Conservation (phyloP, 148 eudicot species). For the Nyssa sinensis region DNA sequence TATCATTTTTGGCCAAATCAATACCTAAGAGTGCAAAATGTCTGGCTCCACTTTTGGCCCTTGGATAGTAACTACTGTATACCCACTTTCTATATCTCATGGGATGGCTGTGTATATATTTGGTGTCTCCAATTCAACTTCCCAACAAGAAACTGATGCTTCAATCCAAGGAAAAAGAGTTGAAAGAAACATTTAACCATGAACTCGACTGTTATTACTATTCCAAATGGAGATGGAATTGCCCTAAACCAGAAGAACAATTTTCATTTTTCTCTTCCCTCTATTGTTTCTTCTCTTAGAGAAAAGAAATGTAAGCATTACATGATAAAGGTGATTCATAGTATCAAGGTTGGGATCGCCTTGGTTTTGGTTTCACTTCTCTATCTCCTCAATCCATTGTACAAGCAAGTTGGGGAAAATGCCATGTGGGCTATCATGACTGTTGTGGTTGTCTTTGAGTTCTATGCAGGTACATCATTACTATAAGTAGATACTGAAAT, state of each 20-base stretch:
- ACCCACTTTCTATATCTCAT: constrained; percentile 16
- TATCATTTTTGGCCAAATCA: neutral
- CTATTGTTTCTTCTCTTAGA: constrained; percentile 23
- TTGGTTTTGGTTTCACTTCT: constrained; percentile 61
- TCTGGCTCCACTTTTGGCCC: constrained; percentile 1
- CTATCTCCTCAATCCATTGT: constrained; percentile 54
- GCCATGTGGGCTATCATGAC: constrained; percentile 83
- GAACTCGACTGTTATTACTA: constrained; percentile 26
- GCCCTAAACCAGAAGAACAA: constrained; percentile 22
- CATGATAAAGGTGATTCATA: constrained; percentile 39
- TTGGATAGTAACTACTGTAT: neutral
- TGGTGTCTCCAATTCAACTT: constrained; percentile 9
- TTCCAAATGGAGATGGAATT: constrained; percentile 22
- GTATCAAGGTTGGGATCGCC: constrained; percentile 60
- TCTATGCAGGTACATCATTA: constrained; percentile 49
- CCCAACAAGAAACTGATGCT: constrained; percentile 9
- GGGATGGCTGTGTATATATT: constrained; percentile 13
- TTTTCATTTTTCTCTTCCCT: constrained; percentile 8
- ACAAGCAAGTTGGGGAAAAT: constrained; percentile 55
- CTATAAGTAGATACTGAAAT: neutral
- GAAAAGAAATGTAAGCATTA: constrained; percentile 15
- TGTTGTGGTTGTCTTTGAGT: constrained; percentile 63
- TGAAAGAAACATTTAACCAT: constrained; percentile 17
- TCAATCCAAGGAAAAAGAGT: constrained; percentile 4
- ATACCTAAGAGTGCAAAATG: neutral